These are phyloP conservation scores for Boletus sp. DNA, from an alignment of 768 basidiomycete species.

Conservation along the genomic window DNA sequence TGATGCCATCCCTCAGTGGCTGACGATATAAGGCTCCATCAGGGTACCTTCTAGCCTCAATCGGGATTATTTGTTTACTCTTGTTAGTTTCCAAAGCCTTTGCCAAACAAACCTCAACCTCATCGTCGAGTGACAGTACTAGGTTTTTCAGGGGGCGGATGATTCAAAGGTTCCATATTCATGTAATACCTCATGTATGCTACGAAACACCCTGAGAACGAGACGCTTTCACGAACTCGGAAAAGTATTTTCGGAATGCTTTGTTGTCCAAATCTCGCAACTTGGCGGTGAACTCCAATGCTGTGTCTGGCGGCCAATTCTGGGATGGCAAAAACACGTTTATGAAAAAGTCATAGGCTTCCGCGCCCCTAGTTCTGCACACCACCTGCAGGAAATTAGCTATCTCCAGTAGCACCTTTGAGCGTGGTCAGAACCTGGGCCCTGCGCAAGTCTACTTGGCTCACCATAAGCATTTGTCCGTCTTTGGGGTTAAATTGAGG, in stretches of 20 bases:
- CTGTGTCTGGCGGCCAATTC: constrained; percentile 78
- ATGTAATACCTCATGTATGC: constrained; percentile 19
- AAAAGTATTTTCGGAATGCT: constrained; percentile 82
- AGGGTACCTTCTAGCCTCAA: constrained; percentile 8
- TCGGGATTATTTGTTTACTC: constrained; percentile 27
- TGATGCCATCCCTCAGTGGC: constrained; percentile 28
- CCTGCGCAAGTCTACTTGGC: constrained; percentile 26
- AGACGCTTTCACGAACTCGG: constrained; percentile 77
- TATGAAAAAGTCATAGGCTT: constrained; percentile 80
- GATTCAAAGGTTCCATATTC: neutral
- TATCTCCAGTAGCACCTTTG: constrained; percentile 86
- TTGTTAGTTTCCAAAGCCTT: constrained; percentile 35
- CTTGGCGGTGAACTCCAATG: constrained; percentile 75
- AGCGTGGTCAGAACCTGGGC: neutral
- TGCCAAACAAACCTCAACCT: constrained; percentile 26
- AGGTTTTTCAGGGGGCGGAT: too few species aligned
- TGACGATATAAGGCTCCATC: constrained; percentile 16
- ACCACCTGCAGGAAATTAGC: constrained; percentile 80
- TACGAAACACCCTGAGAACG: constrained; percentile 54
- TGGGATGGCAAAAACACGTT: constrained; percentile 83
- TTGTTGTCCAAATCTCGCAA: constrained; percentile 73
- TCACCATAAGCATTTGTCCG: constrained; percentile 79
- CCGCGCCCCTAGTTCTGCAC: constrained; percentile 71
- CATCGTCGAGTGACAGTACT: too few species aligned
- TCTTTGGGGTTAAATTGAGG: constrained; percentile 87